Base-by-base conservation (phyloP, 768 basidiomycete genomes). In the Russula sp. region DNA sequence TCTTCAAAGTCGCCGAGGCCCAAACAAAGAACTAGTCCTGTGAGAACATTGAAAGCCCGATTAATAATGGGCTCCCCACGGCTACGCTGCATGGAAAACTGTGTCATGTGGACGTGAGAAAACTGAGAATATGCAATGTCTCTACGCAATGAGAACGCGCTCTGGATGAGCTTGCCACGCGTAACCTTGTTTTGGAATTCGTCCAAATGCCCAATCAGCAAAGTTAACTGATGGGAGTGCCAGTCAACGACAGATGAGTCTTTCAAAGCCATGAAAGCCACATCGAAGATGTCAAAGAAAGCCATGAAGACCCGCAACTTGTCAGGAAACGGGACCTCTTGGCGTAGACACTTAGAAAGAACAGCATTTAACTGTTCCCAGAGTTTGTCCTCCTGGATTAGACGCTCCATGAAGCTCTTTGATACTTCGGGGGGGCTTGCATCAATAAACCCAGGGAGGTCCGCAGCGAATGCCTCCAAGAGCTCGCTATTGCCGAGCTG, bases 401-500 rank as follows among this genome's bases (percentile, higher is more conserved):
- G 11, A 14, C 2, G 20, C 13, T 59, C 49, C 49, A 59, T 59
- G 39, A 59, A 59, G 6, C 6, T 18, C 39, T 2, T 42, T 4
- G 39, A 51, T 9, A 2, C 40, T 9, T 51, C 57, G 0, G 49
- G 48, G 7, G 32, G 7, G 10, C 9, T 39, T 35, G 22, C 34
- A 20, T 3, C 22, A 27, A 61, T 20, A 18, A 39, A 55, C 18
- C 6, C 4, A 1, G 60, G 60, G 16, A 61, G 35, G 13, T 20
- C n/a, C 10, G 16, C n/a, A 16, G 53, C 20, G 20, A 61, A 61
- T 47, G 20, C 37, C 9, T 48, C 16, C 44, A 61, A 32, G 4
- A 61, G 60, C 9, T 61, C 45, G 18, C 22, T 37, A 18, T 61
- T 31, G 0, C 35, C 44, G 35, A 61, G 37, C 35, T 61, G 53